Base-by-base conservation (phyloP, 176 grass and related monocot genomes). In the Aegilops tauschii region DNA sequence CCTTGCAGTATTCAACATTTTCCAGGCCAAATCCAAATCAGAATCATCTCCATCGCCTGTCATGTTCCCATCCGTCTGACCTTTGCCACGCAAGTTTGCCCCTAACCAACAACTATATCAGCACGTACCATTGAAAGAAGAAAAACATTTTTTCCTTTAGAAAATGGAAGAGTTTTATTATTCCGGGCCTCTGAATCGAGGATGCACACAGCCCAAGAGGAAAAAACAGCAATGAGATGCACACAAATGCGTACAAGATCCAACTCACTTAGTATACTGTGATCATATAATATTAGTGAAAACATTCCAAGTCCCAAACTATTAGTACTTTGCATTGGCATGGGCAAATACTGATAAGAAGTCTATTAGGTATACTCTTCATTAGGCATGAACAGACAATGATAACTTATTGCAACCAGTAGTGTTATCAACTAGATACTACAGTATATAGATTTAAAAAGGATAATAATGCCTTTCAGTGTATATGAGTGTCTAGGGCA, bases 1-100 rank as follows among this genome's bases (percentile, higher is more conserved):
- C 82, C 93, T 98, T 65, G 96, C 96, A 91, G 95, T 85, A 79
- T 98, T 94, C 75, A 98, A 84, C 92, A 98, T 91, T 87, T 98
- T 96, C 92, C 93, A 98, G 20, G 96, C 71, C 83, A 94, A 92
- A 86, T 96, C 90, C 86, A 98, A 70, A 91, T 98, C 96, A 77
- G 88, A 94, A 76, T 98, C 93, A 71, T 95, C 95, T 87, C 95
- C 89, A 84, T 95, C 86, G 75, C 87, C 87, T 44, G 62, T 84
- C 27, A 74, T 68, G 28, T 85, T 86, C 17, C 39, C 91, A 80
- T 89, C 65, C 79, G 78, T 74, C 18, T 83, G 66, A 87, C 85
- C 85, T 79, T 92, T 92, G 49, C 63, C 81, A 50, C 45, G 89
- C 69, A 80, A 84, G 59, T 82, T 89, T 98, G 83, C 61, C 75